These are phyloP conservation scores for Eucalyptus polybractea DNA, from an alignment of 345 rosid species.

Conservation along the genomic window DNA sequence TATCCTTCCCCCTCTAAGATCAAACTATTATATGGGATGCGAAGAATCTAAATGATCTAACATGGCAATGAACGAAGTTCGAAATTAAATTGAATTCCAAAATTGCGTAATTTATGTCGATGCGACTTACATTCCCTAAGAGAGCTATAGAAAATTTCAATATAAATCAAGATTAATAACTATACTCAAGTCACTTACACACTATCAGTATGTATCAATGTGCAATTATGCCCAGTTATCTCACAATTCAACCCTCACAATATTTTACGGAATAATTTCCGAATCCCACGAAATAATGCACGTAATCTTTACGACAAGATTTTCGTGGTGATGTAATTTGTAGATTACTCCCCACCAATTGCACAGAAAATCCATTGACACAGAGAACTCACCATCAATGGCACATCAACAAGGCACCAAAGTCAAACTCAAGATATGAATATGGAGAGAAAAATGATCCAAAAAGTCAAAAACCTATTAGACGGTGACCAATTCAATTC, in stretches of 20 bases:
- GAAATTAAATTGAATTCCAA: background rate
- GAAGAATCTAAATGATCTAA: background rate
- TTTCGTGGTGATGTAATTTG: background rate
- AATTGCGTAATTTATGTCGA: accelerated
- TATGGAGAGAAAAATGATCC: no score
- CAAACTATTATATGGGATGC: background rate
- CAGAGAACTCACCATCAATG: background rate
- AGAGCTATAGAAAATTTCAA: background rate
- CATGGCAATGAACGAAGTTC: no score
- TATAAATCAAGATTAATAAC: background rate
- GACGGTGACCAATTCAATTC: background rate
- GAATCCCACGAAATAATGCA: background rate
- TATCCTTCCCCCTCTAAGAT: background rate
- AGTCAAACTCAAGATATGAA: background rate
- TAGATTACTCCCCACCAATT: background rate
- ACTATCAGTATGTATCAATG: accelerated
- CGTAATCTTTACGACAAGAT: background rate
- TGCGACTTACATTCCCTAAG: background rate
- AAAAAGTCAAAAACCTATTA: no score
- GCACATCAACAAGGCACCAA: background rate
- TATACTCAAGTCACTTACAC: background rate
- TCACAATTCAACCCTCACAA: background rate
- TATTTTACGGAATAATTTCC: background rate
- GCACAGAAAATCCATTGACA: background rate
- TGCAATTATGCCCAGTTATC: background rate